Conservation (phyloP, 176 grass and related monocot species). For the Musa acuminata region DNA sequence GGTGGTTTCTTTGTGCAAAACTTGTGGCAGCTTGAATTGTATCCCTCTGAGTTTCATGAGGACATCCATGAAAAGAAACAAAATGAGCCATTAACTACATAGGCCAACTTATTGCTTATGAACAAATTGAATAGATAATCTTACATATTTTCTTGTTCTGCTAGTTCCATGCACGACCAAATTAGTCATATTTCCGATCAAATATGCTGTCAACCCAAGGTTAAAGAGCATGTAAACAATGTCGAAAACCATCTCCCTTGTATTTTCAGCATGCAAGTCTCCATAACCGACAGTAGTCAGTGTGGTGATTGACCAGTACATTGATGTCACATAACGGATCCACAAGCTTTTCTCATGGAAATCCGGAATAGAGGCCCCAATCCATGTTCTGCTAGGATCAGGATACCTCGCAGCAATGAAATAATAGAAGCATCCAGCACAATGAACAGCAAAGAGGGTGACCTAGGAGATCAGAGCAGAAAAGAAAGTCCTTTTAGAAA, state of each 20-base stretch:
- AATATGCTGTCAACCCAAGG: constrained; percentile 85
- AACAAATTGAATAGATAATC: constrained; percentile 12
- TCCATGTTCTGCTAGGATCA: constrained; percentile 48
- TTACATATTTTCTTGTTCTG: constrained; percentile 87
- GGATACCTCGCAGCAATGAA: constrained; percentile 72
- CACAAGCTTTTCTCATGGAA: constrained; percentile 53
- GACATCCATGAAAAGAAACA: background rate
- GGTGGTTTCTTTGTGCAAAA: constrained; percentile 70
- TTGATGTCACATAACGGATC: constrained; percentile 72
- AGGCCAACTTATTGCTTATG: constrained; percentile 2
- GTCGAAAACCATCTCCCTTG: constrained; percentile 70
- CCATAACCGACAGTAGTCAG: constrained; percentile 91
- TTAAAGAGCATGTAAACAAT: constrained; percentile 95
- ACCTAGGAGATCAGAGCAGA: constrained; percentile 36
- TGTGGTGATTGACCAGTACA: constrained; percentile 98
- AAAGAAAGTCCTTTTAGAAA: constrained; percentile 1
- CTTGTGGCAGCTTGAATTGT: constrained; percentile 86
- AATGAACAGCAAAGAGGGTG: constrained; percentile 91
- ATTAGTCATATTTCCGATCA: constrained; percentile 99
- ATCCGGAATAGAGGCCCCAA: constrained; percentile 61
- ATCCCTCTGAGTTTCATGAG: constrained; percentile 55
- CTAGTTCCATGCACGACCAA: constrained; percentile 84
- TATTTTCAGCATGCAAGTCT: constrained; percentile 77
- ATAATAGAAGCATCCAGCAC: constrained; percentile 84
- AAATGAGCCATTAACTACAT: constrained; percentile 1